phyloP scores from a whole-genome alignment of 2,329 filamentous ascomycete species.

The Colletotrichum horii region DNA sequence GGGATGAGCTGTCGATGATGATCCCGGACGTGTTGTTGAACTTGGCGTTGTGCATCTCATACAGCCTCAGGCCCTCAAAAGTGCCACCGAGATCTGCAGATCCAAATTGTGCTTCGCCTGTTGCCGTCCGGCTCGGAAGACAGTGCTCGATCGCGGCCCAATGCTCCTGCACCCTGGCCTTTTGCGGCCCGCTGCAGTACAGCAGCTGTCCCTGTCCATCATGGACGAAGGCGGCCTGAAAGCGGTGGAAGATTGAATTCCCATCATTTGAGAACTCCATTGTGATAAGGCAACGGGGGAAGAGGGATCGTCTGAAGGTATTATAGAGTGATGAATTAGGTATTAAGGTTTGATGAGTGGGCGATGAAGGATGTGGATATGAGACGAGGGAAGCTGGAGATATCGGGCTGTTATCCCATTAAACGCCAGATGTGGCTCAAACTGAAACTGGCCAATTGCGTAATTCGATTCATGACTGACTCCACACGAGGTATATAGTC shows the following conservation, averaged over 20 bases:
- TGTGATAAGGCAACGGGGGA: background rate
- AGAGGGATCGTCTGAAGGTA: background rate
- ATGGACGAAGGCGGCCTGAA: conserved; percentile 15
- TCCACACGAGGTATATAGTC: too few species aligned
- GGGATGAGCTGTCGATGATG: background rate
- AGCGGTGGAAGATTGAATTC: conserved; percentile 18
- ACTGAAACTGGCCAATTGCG: too few species aligned
- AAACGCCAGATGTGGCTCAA: too few species aligned
- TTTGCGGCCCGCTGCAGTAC: conserved; percentile 5
- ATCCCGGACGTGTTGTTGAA: background rate
- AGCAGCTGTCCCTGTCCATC: conserved; percentile 13
- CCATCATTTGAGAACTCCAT: conserved; percentile 22
- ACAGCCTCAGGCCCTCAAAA: background rate
- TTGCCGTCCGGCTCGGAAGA: background rate
- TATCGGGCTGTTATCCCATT: background rate
- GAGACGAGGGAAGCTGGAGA: background rate
- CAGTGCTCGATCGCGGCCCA: background rate
- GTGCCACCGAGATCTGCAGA: background rate
- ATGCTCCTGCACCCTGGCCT: background rate
- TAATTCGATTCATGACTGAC: too few species aligned
- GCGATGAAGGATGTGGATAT: background rate
- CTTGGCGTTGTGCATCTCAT: background rate
- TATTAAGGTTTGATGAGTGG: background rate
- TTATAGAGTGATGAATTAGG: background rate
- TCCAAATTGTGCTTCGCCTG: background rate